phyloP scores from a whole-genome alignment of 768 basidiomycete genomes.

The Hericium coralloides region DNA sequence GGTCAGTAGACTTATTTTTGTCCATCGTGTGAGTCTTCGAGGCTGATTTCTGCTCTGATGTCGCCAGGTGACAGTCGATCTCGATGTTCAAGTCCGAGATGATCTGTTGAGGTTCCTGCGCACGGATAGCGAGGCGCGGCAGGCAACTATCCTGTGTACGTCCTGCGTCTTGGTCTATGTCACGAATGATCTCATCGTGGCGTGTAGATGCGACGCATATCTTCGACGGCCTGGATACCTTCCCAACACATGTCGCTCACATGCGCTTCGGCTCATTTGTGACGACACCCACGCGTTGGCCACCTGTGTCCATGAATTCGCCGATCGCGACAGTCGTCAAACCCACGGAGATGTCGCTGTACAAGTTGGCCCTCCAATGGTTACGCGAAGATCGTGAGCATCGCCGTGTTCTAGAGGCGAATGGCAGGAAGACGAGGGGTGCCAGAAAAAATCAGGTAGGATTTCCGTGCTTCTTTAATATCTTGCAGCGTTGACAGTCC shows the following conservation, averaged over 20 bases:
- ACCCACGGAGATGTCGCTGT: constrained; percentile 31
- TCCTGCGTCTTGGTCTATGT: constrained; percentile 3
- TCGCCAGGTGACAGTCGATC: constrained; percentile 84
- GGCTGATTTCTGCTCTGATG: no score
- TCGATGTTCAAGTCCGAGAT: constrained; percentile 91
- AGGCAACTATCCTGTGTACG: constrained; percentile 83
- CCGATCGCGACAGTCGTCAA: constrained; percentile 11
- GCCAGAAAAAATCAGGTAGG: constrained; percentile 45
- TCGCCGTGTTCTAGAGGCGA: constrained; percentile 47
- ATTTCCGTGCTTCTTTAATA: background rate
- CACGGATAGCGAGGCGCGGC: constrained; percentile 66
- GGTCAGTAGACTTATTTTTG: constrained; percentile 31
- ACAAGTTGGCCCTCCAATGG: constrained; percentile 79
- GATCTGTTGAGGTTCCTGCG: constrained; percentile 86
- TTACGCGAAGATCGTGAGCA: constrained; percentile 72
- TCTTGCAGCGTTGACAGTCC: background rate
- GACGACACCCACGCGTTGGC: constrained; percentile 65
- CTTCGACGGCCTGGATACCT: constrained; percentile 84
- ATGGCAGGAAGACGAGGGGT: constrained; percentile 52
- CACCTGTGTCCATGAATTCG: constrained; percentile 24
- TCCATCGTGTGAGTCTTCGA: no score
- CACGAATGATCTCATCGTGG: background rate
- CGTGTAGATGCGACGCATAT: constrained; percentile 88
- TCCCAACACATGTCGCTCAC: constrained; percentile 90
- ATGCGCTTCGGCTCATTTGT: constrained; percentile 78